phyloP scores from a whole-genome alignment of 2,329 filamentous ascomycete species.

The Aspergillus unguis region DNA sequence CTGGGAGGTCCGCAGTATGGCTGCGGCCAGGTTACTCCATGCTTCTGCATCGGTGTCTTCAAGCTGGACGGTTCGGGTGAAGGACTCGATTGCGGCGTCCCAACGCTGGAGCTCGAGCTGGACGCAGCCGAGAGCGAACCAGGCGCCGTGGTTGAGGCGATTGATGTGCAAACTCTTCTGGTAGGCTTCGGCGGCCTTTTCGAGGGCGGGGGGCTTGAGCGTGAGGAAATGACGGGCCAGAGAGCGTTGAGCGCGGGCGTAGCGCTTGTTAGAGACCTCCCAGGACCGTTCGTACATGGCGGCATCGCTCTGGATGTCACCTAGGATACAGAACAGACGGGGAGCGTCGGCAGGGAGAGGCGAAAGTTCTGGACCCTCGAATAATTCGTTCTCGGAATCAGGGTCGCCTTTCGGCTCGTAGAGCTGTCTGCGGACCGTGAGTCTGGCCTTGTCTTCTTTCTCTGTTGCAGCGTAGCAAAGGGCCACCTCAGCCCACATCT shows the following conservation, averaged over 20 bases:
- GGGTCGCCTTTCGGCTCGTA: conserved; percentile 60
- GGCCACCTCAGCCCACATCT: conserved; percentile 92
- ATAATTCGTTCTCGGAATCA: conserved; percentile 52
- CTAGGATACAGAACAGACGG: conserved; percentile 86
- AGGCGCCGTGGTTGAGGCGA: conserved; percentile 75
- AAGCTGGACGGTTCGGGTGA: conserved; percentile 74
- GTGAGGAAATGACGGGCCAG: conserved; percentile 75
- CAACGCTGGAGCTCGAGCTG: conserved; percentile 74
- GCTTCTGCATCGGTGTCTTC: conserved; percentile 88
- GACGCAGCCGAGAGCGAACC: conserved; percentile 89
- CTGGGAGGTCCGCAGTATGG: conserved; percentile 59
- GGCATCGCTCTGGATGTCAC: conserved; percentile 76
- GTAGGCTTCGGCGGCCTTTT: conserved; percentile 73
- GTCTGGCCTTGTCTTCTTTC: conserved; percentile 78
- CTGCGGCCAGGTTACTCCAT: conserved; percentile 91
- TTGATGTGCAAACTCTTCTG: conserved; percentile 73
- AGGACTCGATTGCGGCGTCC: conserved; percentile 76
- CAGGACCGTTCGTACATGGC: conserved; percentile 80
- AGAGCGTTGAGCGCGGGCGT: conserved; percentile 81
- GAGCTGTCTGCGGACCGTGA: conserved; percentile 72
- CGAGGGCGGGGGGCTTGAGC: conserved; percentile 57
- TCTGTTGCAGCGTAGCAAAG: conserved; percentile 77
- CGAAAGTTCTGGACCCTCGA: conserved; percentile 66
- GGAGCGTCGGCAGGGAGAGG: conserved; percentile 79
- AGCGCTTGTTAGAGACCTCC: conserved; percentile 76